These are phyloP conservation scores for Saccharomycopsis hybrid DNA, from an alignment of 1,139 yeast species.

Conservation along the genomic window DNA sequence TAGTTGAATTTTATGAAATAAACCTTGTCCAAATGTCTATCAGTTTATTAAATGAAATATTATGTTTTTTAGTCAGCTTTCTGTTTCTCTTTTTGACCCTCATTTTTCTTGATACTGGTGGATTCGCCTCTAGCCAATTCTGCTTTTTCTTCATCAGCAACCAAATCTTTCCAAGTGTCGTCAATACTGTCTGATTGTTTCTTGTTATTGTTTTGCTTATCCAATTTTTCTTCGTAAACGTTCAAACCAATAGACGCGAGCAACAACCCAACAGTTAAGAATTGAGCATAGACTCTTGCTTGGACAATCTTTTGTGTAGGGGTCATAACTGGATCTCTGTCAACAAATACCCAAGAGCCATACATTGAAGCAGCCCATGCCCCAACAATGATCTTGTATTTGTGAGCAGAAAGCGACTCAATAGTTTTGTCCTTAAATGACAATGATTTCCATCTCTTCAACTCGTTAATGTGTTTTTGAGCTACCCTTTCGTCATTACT, in stretches of 20 bases:
- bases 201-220: conserved; percentile 28
- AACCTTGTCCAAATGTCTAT: too few species aligned
- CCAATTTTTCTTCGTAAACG: conserved; percentile 51
- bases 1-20: too few species aligned
- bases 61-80: too few species aligned
- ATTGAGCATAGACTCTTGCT: conserved; percentile 94
- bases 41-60: too few species aligned
- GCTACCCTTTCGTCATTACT: conserved; percentile 31
- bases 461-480: conserved; percentile 40
- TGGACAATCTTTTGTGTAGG: conserved; percentile 82
- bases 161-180: conserved; percentile 38
- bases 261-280: conserved; percentile 58
- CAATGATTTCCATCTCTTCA: conserved; percentile 44
- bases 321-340: conserved; percentile 71
- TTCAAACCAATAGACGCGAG: conserved; percentile 59
- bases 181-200: conserved; percentile 35
- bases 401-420: conserved; percentile 46
- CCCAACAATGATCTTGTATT: conserved; percentile 68
- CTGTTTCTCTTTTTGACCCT: not conserved
- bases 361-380: conserved; percentile 85
- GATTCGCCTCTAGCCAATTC: conserved; percentile 24
- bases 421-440: conserved; percentile 40
- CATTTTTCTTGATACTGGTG: conserved; percentile 1
- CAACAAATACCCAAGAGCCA: conserved; percentile 75
- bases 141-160: conserved; percentile 33